Conservation (phyloP, 441 rosid species). For the Theobroma grandiflorum region DNA sequence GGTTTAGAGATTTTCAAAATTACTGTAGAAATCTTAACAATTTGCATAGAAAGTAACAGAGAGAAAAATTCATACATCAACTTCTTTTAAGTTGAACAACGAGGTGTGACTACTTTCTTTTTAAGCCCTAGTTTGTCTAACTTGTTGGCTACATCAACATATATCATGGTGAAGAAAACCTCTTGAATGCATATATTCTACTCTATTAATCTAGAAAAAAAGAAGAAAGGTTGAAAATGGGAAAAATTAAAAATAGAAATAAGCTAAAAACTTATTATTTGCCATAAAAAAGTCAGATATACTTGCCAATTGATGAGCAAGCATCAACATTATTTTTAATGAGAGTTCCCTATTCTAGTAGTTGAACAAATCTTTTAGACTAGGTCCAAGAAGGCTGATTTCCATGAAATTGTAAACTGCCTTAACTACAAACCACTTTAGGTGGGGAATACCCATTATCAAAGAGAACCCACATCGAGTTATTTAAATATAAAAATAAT, state of each 20-base stretch:
- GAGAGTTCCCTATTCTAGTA: constrained; percentile 90
- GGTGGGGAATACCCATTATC: constrained; percentile 94
- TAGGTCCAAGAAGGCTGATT: constrained; percentile 97
- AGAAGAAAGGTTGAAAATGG: background rate
- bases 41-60: too few species aligned
- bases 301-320: constrained; percentile 95
- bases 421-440: constrained; percentile 97
- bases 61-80: too few species aligned
- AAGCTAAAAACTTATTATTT: background rate
- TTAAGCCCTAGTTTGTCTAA: too few species aligned
- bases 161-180: constrained; percentile 99
- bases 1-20: too few species aligned
- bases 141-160: too few species aligned
- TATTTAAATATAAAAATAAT: constrained; percentile 6
- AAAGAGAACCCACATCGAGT: constrained; percentile 34
- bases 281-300: constrained; percentile 16
- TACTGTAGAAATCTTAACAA: too few species aligned
- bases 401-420: constrained; percentile 91
- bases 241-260: background rate
- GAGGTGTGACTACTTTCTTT: too few species aligned
- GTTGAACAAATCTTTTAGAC: constrained; percentile 96
- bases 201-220: constrained; percentile 82
- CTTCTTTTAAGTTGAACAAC: too few species aligned
- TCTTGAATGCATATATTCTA: constrained; percentile 97
- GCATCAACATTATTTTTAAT: constrained; percentile 95